phyloP scores from a whole-genome alignment of 352 stramenopile species.

The Globisporangium polare region DNA sequence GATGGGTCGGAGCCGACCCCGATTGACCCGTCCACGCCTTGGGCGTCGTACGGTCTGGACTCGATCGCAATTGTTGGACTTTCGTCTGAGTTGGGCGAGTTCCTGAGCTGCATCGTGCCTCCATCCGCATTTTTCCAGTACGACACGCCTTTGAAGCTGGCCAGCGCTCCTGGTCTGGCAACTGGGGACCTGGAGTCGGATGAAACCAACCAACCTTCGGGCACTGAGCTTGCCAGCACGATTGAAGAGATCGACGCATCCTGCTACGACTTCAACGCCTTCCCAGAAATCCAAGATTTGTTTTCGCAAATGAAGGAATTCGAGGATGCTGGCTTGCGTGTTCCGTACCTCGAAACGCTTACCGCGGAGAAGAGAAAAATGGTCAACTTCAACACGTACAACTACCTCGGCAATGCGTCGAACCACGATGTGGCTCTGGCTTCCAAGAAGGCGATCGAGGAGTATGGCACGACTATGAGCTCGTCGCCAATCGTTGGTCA shows the following conservation, averaged over 20 bases:
- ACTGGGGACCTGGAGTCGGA: constrained; percentile 41
- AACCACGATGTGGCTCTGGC: constrained; percentile 46
- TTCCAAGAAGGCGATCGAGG: constrained; percentile 55
- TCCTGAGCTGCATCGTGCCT: constrained; percentile 63
- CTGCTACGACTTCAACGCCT: constrained; percentile 61
- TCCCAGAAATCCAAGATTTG: constrained; percentile 63
- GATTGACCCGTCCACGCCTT: constrained; percentile 56
- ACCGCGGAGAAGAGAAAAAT: constrained; percentile 66
- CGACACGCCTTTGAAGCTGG: constrained; percentile 55
- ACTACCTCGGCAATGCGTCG: constrained; percentile 75
- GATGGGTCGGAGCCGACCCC: constrained; percentile 16
- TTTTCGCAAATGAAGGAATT: constrained; percentile 75
- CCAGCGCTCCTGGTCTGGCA: constrained; percentile 49
- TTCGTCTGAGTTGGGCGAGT: constrained; percentile 61
- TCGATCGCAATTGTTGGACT: constrained; percentile 66
- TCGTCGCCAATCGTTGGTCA: constrained; percentile 80
- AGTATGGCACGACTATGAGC: constrained; percentile 78
- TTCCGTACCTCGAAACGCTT: constrained; percentile 70
- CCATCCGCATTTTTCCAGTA: constrained; percentile 71
- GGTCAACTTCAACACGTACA: constrained; percentile 88
- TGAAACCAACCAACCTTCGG: constrained; percentile 2
- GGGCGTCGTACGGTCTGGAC: constrained; percentile 61
- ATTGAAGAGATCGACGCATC: constrained; percentile 62
- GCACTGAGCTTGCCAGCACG: constrained; percentile 26
- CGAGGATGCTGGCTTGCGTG: constrained; percentile 52